Evolutionary conservation across 345 rosid genomes (phyloP).

Genomic region (Populus nigra): DNA sequence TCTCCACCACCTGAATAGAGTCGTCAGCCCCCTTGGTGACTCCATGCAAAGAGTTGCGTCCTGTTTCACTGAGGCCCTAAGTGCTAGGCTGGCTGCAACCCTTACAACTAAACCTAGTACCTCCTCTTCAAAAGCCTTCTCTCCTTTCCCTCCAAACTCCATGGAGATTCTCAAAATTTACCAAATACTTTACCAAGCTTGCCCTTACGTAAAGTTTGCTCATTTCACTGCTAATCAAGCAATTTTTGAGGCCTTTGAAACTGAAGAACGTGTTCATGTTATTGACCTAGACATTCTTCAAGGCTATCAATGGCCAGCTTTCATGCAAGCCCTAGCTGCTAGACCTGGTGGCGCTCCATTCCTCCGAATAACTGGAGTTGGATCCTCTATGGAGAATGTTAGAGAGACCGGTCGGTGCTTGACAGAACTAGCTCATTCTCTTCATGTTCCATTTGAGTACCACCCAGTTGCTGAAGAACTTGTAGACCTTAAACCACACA

Average conservation of each 20-base stretch:
- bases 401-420: slow-evolving; percentile 62
- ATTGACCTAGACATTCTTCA: slow-evolving; percentile 67
- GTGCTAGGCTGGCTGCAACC: slow-evolving; percentile 50
- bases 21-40: slow-evolving; percentile 57
- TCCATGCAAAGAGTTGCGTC: slow-evolving; percentile 70
- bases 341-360: slow-evolving; percentile 56
- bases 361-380: slow-evolving; percentile 60
- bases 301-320: slow-evolving; percentile 79
- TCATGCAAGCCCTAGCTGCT: slow-evolving; percentile 73
- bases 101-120: slow-evolving; percentile 36
- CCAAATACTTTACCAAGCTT: slow-evolving; percentile 66
- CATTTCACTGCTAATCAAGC: slow-evolving; percentile 77
- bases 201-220: slow-evolving; percentile 64
- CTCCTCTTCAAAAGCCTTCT: slow-evolving; percentile 32
- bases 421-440: slow-evolving; percentile 57
- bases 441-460: slow-evolving; percentile 62
- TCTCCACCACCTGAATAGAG: slow-evolving; percentile 59
- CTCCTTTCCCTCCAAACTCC: slow-evolving; percentile 49
- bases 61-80: slow-evolving; percentile 64
- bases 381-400: slow-evolving; percentile 37
- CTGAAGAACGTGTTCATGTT: slow-evolving; percentile 69
- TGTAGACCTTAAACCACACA: slow-evolving; percentile 55
- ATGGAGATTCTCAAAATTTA: slow-evolving; percentile 54
- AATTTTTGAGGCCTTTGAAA: slow-evolving; percentile 64
- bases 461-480: slow-evolving; percentile 58